These are phyloP conservation scores for Vigna radiata DNA, from an alignment of 306 rosid genomes.

Conservation along the genomic window DNA sequence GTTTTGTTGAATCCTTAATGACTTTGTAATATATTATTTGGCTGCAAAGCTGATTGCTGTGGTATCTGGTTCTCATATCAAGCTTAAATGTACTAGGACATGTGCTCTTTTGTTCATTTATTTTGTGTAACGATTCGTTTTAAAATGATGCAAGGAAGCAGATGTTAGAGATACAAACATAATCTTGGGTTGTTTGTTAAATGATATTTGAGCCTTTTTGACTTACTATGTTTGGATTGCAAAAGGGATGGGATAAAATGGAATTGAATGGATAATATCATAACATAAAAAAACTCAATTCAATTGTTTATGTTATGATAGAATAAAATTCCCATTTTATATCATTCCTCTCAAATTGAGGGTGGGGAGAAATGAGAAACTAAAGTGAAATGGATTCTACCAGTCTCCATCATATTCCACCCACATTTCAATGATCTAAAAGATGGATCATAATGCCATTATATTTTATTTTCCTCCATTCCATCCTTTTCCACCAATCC, in stretches of 20 bases:
- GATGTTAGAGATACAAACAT: slow-evolving; percentile 30
- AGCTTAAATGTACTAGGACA: slow-evolving; percentile 28
- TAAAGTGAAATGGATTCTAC: not conserved
- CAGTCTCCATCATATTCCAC: not conserved
- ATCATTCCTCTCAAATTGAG: slow-evolving; percentile 2
- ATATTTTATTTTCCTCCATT: not conserved
- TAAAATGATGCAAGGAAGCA: not conserved
- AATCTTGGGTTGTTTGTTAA: slow-evolving; percentile 28
- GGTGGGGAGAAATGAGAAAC: not conserved
- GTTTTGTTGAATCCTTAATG: slow-evolving; percentile 34
- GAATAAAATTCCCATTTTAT: not conserved
- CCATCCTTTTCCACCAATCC: not conserved
- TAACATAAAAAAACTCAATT: not conserved
- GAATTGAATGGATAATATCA: not conserved
- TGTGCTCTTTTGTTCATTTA: not conserved
- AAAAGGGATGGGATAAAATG: not conserved
- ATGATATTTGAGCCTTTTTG: slow-evolving; percentile 5
- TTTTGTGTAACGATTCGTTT: not conserved
- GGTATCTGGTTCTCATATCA: slow-evolving; percentile 23
- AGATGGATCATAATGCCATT: not conserved
- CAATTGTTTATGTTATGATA: not conserved
- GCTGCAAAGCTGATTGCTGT: slow-evolving; percentile 21
- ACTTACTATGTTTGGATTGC: not conserved
- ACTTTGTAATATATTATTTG: slow-evolving; percentile 33
- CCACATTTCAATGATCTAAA: not conserved